A percentile compares a stretch with the other conserved stretches of the same genome.
phyloP scores from a whole-genome alignment of 2,329 filamentous ascomycete species.

The Cyanodermella asteris region DNA sequence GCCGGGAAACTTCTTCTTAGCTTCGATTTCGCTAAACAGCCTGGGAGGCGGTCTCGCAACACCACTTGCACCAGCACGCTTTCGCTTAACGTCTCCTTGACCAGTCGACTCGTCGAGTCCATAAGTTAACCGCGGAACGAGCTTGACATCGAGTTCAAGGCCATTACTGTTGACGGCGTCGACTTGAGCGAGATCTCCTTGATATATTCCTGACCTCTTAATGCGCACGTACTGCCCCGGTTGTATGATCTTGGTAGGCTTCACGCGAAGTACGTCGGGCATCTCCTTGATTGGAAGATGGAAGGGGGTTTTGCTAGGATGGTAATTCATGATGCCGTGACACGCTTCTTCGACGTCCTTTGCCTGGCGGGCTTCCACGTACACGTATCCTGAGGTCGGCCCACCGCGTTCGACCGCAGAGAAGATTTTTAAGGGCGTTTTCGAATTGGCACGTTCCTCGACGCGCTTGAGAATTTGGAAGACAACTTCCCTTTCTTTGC shows the following conservation, averaged over 20 bases:
- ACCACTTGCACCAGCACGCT: constrained; percentile 36
- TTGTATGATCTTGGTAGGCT: constrained; percentile 65
- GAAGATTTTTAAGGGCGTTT: constrained; percentile 64
- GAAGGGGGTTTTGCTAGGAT: constrained; percentile 66
- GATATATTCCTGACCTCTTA: constrained; percentile 59
- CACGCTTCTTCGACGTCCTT: constrained; percentile 67
- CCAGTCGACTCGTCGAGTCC: constrained; percentile 60
- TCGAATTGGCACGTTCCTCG: constrained; percentile 55
- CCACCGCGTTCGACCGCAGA: constrained; percentile 79
- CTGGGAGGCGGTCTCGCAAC: constrained; percentile 60
- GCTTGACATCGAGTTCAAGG: constrained; percentile 62
- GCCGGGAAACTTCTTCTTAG: constrained; percentile 62
- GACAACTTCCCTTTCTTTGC: constrained; percentile 84
- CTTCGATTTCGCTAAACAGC: constrained; percentile 81
- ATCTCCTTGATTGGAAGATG: constrained; percentile 93
- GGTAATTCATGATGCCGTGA: constrained; percentile 72
- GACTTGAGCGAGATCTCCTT: constrained; percentile 76
- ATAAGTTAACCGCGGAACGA: constrained; percentile 84
- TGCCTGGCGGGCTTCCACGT: constrained; percentile 75
- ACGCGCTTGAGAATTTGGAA: constrained; percentile 74
- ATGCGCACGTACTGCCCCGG: constrained; percentile 85
- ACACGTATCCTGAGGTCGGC: constrained; percentile 84
- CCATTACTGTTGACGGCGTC: constrained; percentile 85
- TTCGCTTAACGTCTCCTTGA: constrained; percentile 45
- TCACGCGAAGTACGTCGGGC: constrained; percentile 80